phyloP scores from a whole-genome alignment of 345 rosid genomes.

The Abelmoschus esculentus region DNA sequence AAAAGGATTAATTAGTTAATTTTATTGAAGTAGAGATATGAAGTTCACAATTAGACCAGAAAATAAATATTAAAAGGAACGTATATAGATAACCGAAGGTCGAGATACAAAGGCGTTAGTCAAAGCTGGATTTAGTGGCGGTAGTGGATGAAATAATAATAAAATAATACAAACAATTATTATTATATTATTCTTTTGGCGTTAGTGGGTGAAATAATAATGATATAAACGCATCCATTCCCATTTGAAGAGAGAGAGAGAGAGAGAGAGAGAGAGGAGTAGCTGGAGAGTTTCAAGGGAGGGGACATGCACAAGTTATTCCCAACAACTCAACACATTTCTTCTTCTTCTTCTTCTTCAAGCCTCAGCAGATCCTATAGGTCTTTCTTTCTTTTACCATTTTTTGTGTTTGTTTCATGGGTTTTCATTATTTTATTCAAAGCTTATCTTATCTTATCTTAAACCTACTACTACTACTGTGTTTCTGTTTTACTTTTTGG shows the following conservation, averaged over 20 bases:
- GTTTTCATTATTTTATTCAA: neutral
- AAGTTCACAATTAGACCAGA: too few species aligned
- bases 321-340: slow-evolving; percentile 30
- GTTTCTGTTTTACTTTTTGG: neutral
- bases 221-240: neutral
- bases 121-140: neutral
- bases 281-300: slow-evolving; percentile 23
- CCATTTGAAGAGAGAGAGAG: neutral
- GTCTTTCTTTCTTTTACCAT: slow-evolving; percentile 10
- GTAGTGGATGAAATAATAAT: neutral
- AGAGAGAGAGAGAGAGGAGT: neutral
- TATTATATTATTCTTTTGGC: neutral
- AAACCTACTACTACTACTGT: neutral
- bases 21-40: too few species aligned
- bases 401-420: neutral
- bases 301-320: slow-evolving; percentile 46
- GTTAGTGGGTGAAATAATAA: neutral
- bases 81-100: too few species aligned
- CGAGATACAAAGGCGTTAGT: neutral
- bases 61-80: too few species aligned
- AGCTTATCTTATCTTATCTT: slow-evolving; percentile 2
- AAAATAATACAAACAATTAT: too few species aligned
- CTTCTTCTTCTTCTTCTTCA: slow-evolving; percentile 3
- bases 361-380: slow-evolving; percentile 22
- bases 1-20: too few species aligned